A percentile compares a stretch with the other conserved stretches of the same genome.
These are phyloP conservation scores for Solanum boliviense DNA, from an alignment of 257 asterid species.

Conservation along the genomic window DNA sequence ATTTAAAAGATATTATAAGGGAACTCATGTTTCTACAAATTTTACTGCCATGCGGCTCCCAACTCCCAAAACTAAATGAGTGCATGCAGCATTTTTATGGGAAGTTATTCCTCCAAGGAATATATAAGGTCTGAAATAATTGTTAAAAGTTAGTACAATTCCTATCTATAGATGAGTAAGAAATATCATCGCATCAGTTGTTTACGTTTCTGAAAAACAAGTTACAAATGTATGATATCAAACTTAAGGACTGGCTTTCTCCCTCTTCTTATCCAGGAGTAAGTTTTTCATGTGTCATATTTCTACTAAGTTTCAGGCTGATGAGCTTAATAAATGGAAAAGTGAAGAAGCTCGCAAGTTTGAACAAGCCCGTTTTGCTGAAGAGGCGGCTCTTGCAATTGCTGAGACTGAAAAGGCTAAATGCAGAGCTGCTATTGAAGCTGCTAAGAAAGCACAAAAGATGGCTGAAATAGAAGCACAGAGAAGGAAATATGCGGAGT, in stretches of 20 bases:
- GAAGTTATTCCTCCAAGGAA: background rate
- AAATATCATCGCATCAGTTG: background rate
- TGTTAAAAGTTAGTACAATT: background rate
- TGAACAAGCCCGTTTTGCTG: conserved; percentile 45
- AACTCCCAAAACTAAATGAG: background rate
- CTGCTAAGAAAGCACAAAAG: conserved; percentile 65
- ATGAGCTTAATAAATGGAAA: conserved; percentile 36
- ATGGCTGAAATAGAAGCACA: conserved; percentile 58
- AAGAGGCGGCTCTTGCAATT: conserved; percentile 44
- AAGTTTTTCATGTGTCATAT: background rate
- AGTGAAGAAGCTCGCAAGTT: conserved; percentile 24
- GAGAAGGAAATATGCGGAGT: conserved; percentile 54
- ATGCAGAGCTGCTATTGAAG: conserved; percentile 67
- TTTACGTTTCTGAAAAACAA: background rate
- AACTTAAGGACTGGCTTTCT: background rate
- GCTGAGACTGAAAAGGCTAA: conserved; percentile 59
- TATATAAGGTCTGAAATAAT: background rate
- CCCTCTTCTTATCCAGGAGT: background rate
- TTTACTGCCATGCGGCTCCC: background rate
- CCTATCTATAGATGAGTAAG: background rate
- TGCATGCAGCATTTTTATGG: background rate
- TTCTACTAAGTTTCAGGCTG: conserved; percentile 19
- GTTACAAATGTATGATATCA: background rate
- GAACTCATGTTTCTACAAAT: background rate
- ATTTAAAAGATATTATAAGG: background rate